A percentile compares a stretch with the other conserved stretches of the same genome.
Evolutionary conservation across 495 filamentous ascomycete genomes (phyloP).

Genomic region (Aspergillus funiculosus): DNA sequence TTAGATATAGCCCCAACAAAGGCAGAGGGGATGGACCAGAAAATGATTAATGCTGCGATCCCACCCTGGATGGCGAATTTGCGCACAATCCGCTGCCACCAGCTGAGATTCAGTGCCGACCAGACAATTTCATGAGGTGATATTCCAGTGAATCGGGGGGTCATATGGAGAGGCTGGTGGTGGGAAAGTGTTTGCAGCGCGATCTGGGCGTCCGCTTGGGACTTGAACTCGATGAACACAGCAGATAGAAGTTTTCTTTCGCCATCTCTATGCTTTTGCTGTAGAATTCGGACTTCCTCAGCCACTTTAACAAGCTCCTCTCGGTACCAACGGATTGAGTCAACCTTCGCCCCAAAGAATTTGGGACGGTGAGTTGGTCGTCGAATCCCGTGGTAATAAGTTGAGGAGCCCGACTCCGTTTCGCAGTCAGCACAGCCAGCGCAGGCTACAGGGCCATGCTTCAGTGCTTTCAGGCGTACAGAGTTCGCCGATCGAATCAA

Average conservation of each 20-base stretch:
- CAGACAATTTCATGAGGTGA: conserved; percentile 76
- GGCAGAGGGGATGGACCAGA: conserved; percentile 86
- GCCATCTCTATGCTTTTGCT: conserved; percentile 47
- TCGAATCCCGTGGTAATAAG: conserved; percentile 43
- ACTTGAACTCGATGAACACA: conserved; percentile 82
- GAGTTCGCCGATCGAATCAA: conserved; percentile 58
- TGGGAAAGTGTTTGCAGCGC: conserved; percentile 77
- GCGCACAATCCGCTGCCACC: conserved; percentile 74
- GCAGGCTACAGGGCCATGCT: conserved; percentile 21
- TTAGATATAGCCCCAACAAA: conserved; percentile 79
- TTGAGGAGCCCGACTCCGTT: conserved; percentile 43
- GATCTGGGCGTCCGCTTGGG: conserved; percentile 71
- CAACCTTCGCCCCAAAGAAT: conserved; percentile 62
- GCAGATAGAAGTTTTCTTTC: conserved; percentile 51
- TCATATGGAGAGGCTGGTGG: conserved; percentile 80
- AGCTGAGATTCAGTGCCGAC: conserved; percentile 71
- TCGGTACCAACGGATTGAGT: conserved; percentile 84
- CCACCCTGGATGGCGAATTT: conserved; percentile 59
- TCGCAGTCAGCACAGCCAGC: conserved; percentile 35
- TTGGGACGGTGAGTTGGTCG: conserved; percentile 51
- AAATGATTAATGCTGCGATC: conserved; percentile 72
- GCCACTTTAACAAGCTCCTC: conserved; percentile 62
- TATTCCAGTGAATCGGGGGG: conserved; percentile 73
- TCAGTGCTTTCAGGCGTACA: conserved; percentile 41
- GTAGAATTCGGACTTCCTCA: conserved; percentile 60